Conservation (phyloP, 768 basidiomycete species). For the Boletus rex-veris region DNA sequence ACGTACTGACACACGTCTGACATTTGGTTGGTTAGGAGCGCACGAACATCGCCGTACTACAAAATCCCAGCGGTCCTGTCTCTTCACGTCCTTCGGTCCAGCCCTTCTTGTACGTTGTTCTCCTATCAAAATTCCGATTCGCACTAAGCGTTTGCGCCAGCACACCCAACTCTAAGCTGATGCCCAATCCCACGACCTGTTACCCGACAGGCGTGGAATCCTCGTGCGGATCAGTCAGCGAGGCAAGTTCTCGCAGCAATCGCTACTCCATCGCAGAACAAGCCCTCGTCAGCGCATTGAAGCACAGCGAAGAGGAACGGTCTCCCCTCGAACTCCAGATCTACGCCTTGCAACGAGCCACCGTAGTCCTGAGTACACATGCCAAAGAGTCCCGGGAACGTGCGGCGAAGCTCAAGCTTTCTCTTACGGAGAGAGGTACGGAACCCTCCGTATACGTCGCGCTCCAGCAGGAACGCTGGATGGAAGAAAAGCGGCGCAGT, state of each 20-base stretch:
- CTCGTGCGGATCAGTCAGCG: slow-evolving; percentile 27
- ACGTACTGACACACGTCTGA: not conserved
- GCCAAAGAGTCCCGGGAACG: slow-evolving; percentile 44
- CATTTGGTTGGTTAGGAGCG: slow-evolving; percentile 16
- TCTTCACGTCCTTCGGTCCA: slow-evolving; percentile 1
- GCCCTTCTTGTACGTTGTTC: slow-evolving; percentile 18
- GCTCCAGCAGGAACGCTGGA: slow-evolving; percentile 48
- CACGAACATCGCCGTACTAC: slow-evolving; percentile 14
- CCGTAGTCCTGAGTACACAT: slow-evolving; percentile 40
- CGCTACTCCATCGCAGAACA: slow-evolving; percentile 47
- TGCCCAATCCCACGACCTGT: slow-evolving; percentile 12
- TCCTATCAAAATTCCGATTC: slow-evolving; percentile 10
- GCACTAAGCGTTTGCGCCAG: slow-evolving; percentile 17
- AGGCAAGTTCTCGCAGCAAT: slow-evolving; percentile 29
- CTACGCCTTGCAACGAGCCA: slow-evolving; percentile 42
- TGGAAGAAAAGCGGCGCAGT: slow-evolving; percentile 44
- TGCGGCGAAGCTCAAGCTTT: slow-evolving; percentile 37
- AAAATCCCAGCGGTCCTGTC: not conserved
- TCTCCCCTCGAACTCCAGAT: slow-evolving; percentile 47
- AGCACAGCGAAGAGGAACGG: slow-evolving; percentile 32
- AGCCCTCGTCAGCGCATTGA: slow-evolving; percentile 37
- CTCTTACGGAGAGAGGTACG: slow-evolving; percentile 37
- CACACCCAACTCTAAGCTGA: slow-evolving; percentile 15
- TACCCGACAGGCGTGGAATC: slow-evolving; percentile 12
- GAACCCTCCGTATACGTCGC: slow-evolving; percentile 37